Evolutionary conservation across 1,284 basidiomycete species (phyloP).

Genomic region (Marasmius fiardii): DNA sequence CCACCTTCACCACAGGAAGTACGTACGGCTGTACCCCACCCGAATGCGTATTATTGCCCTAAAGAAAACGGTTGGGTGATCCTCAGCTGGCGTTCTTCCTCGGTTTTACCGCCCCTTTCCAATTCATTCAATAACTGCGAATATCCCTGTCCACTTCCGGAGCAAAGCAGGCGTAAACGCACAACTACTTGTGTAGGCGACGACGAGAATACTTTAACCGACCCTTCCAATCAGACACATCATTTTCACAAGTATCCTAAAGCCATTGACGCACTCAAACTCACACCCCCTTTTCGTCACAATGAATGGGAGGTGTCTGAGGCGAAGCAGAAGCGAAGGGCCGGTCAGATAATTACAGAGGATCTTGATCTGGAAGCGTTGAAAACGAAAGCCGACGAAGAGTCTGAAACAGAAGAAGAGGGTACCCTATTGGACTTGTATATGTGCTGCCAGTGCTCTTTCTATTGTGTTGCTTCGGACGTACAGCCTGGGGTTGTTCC

Average conservation of each 20-base stretch:
- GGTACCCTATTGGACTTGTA: conserved; percentile 72
- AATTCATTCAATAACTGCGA: conserved; percentile 42
- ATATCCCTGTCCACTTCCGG: conserved; percentile 44
- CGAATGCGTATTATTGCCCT: conserved; percentile 76
- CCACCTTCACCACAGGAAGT: conserved; percentile 57
- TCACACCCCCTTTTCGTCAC: conserved; percentile 58
- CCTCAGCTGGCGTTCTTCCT: conserved; percentile 61
- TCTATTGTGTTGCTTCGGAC: conserved; percentile 66
- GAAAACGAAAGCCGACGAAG: conserved; percentile 29
- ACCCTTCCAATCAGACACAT: conserved; percentile 59
- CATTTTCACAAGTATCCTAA: conserved; percentile 74
- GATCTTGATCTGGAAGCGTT: conserved; percentile 33
- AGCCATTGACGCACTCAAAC: conserved; percentile 60
- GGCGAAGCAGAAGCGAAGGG: conserved; percentile 47
- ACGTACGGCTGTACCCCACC: conserved; percentile 67
- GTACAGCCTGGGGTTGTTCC: conserved; percentile 72
- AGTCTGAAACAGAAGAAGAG: conserved; percentile 35
- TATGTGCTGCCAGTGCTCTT: conserved; percentile 77
- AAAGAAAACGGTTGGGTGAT: conserved; percentile 79
- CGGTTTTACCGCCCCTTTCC: conserved; percentile 56
- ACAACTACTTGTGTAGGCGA: conserved; percentile 50
- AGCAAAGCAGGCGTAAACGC: conserved; percentile 46
- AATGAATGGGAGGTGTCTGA: conserved; percentile 54
- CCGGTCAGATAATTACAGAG: conserved; percentile 35
- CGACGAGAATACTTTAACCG: conserved; percentile 40